Conservation (phyloP, 2,329 filamentous ascomycete genomes). For the Dothistroma pini region DNA sequence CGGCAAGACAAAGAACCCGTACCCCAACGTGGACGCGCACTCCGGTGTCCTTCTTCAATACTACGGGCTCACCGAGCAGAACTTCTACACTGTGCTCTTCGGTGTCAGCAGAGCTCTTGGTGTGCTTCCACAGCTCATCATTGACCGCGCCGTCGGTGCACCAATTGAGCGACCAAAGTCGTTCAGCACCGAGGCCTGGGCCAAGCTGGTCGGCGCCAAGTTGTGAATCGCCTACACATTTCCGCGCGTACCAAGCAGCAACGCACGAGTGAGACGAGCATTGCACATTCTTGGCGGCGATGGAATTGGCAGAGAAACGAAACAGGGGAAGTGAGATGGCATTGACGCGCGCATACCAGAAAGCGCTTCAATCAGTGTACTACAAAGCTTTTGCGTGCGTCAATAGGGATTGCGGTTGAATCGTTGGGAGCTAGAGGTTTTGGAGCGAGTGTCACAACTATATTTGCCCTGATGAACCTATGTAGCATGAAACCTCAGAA, state of each 20-base stretch:
- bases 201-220: slow-evolving; percentile 86
- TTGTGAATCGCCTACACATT: slow-evolving; percentile 57
- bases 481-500: slow-evolving; percentile 7
- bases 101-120: slow-evolving; percentile 97
- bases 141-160: slow-evolving; percentile 93
- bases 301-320: slow-evolving; percentile 24
- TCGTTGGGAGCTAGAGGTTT: slow-evolving; percentile 12
- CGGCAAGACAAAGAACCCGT: slow-evolving; percentile 99
- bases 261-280: slow-evolving; percentile 18
- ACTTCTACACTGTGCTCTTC: slow-evolving; percentile 99
- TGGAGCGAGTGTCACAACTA: slow-evolving; percentile 14
- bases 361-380: slow-evolving; percentile 8
- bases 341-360: slow-evolving; percentile 1
- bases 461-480: slow-evolving; percentile 14
- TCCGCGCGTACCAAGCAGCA: slow-evolving; percentile 5
- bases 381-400: slow-evolving; percentile 11
- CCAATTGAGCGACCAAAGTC: slow-evolving; percentile 99
- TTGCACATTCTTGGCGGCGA: slow-evolving; percentile 27
- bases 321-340: slow-evolving; percentile 2
- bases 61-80: slow-evolving; percentile 98
- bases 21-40: slow-evolving; percentile 98
- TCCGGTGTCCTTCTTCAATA: slow-evolving; percentile 99
- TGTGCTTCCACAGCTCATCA: slow-evolving; percentile 99
- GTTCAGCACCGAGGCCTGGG: slow-evolving; percentile 95
- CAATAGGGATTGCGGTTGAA: slow-evolving; percentile 11